Conservation (phyloP, 345 rosid species). For the Iberis pinnata region DNA sequence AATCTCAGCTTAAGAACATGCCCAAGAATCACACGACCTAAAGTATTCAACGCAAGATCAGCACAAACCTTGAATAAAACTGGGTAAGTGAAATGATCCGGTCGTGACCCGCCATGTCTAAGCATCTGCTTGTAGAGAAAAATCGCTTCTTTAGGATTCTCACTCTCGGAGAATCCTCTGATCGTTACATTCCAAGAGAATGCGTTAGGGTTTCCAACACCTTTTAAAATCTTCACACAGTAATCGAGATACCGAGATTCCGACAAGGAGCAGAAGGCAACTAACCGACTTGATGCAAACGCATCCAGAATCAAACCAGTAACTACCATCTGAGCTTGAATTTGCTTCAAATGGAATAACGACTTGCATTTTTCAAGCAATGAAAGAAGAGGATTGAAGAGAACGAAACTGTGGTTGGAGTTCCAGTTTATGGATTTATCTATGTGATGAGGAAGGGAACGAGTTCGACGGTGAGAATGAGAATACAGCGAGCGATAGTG, state of each 20-base stretch:
- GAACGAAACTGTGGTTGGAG: constrained; percentile 39
- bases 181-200: constrained; percentile 78
- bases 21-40: constrained; percentile 50
- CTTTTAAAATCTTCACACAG: constrained; percentile 44
- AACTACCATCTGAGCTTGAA: constrained; percentile 58
- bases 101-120: constrained; percentile 40
- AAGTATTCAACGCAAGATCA: constrained; percentile 28
- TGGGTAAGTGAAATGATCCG: constrained; percentile 70
- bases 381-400: constrained; percentile 49
- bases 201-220: constrained; percentile 31
- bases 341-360: constrained; percentile 54
- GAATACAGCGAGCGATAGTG: constrained; percentile 11
- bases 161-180: constrained; percentile 52
- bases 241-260: constrained; percentile 53
- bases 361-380: constrained; percentile 51
- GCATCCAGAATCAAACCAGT: constrained; percentile 46
- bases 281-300: constrained; percentile 56
- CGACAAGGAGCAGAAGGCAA: constrained; percentile 57
- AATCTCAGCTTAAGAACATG: constrained; percentile 65
- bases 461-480: constrained; percentile 29
- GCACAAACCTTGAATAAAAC: constrained; percentile 57
- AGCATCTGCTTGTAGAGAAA: constrained; percentile 58
- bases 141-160: constrained; percentile 34
- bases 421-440: constrained; percentile 38
- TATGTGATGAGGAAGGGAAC: constrained; percentile 40